Percentiles rank a stretch among this genome's conserved stretches.
Conservation (phyloP, 2,329 filamentous ascomycete genomes). For the Neofusicoccum sp. region DNA sequence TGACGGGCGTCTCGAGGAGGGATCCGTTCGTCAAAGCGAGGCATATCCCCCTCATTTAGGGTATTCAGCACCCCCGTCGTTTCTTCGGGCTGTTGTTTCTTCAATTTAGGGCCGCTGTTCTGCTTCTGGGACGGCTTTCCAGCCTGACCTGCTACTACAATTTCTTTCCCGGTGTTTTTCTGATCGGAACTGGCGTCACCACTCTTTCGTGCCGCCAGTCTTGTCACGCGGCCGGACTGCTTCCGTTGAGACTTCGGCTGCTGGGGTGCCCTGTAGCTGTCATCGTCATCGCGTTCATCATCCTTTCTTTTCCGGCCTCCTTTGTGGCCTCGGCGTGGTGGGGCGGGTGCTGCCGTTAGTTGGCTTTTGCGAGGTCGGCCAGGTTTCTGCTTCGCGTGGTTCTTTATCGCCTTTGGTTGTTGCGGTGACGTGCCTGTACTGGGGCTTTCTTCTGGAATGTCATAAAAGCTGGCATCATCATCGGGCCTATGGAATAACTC, state of each 20-base stretch:
- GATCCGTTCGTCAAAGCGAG: too few relatives aligned
- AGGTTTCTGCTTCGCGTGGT: not conserved
- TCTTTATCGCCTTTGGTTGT: conserved; percentile 7
- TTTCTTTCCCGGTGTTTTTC: not conserved
- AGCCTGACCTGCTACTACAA: too few relatives aligned
- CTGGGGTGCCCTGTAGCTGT: not conserved
- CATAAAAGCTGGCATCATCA: conserved; percentile 17
- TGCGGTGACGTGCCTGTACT: not conserved
- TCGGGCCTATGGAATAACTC: not conserved
- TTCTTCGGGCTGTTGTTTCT: too few relatives aligned
- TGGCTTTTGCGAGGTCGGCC: not conserved
- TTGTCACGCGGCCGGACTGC: not conserved
- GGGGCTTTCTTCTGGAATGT: conserved; percentile 23
- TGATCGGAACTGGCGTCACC: not conserved
- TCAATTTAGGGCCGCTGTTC: too few relatives aligned
- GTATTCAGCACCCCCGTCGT: too few relatives aligned
- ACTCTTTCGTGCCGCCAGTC: not conserved
- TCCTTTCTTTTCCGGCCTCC: not conserved
- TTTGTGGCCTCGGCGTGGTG: too few relatives aligned
- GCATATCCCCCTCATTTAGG: too few relatives aligned
- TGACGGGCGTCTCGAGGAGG: too few relatives aligned
- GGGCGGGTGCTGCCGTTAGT: not conserved
- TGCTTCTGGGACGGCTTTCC: too few relatives aligned
- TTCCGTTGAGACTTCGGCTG: not conserved
- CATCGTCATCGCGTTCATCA: not conserved